Percentiles rank a stretch among this genome's conserved stretches.
phyloP scores from a whole-genome alignment of 345 rosid genomes.

The Lepidium africanum region DNA sequence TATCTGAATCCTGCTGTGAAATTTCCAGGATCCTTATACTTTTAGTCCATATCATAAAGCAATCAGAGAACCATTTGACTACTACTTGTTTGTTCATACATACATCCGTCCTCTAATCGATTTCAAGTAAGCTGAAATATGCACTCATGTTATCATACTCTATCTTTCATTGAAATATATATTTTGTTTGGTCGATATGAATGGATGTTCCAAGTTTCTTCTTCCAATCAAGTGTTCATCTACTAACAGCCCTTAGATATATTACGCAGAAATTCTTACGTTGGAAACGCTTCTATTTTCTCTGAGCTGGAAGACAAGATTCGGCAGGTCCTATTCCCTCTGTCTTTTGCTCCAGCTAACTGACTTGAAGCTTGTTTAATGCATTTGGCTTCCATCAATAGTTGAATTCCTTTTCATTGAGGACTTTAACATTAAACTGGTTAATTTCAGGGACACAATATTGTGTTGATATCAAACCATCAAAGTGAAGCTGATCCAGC shows the following conservation, averaged over 20 bases:
- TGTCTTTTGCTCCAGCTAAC: neutral
- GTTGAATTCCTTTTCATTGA: neutral
- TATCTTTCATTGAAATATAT: neutral
- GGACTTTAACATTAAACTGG: neutral
- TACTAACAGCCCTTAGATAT: neutral
- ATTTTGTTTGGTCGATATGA: neutral
- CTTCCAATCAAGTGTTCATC: neutral
- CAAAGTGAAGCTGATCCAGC: conserved; percentile 99
- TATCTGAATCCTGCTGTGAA: conserved; percentile 1
- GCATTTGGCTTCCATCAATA: neutral
- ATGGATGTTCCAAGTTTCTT: neutral
- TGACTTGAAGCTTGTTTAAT: neutral
- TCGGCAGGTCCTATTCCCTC: conserved; percentile 44
- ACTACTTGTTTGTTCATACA: conserved; percentile 87
- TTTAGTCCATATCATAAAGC: conserved; percentile 83
- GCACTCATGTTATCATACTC: neutral
- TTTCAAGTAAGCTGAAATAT: conserved; percentile 57
- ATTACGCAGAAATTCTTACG: conserved; percentile 68
- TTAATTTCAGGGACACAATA: conserved; percentile 78
- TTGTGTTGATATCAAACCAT: conserved; percentile 88
- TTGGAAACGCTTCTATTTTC: conserved; percentile 66
- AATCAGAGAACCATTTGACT: conserved; percentile 86
- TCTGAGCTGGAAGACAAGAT: conserved; percentile 68
- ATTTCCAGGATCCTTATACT: conserved; percentile 72
- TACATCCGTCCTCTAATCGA: conserved; percentile 79